Conservation (phyloP, 257 asterid species). For the Penstemon newberryi region DNA sequence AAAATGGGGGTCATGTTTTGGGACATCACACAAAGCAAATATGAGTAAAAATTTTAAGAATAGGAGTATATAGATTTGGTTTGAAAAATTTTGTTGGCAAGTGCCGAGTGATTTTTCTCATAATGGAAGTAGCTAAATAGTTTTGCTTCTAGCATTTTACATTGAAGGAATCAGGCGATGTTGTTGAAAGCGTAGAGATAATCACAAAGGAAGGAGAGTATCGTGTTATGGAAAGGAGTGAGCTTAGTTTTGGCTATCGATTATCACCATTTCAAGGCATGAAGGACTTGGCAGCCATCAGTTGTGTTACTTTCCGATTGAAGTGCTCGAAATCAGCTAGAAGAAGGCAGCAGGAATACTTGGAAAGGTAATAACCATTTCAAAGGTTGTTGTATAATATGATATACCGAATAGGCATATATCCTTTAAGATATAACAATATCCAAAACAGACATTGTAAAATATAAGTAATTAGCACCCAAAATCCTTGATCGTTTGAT, state of each 20-base stretch:
- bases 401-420: no score
- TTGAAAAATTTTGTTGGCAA: not conserved
- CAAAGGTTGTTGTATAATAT: not conserved
- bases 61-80: not conserved
- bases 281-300: constrained; percentile 45
- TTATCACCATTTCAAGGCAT: constrained; percentile 43
- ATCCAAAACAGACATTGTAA: no score
- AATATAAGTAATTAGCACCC: no score
- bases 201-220: constrained; percentile 35
- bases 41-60: not conserved
- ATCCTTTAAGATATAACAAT: no score
- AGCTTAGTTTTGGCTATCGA: constrained; percentile 39
- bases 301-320: constrained; percentile 41
- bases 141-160: constrained; percentile 1
- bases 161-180: constrained; percentile 42
- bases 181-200: constrained; percentile 42
- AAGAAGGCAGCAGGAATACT: constrained; percentile 37
- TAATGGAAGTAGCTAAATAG: not conserved
- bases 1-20: no score
- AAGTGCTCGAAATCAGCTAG: constrained; percentile 32
- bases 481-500: no score
- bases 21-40: no score
- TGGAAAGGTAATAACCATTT: constrained; percentile 35
- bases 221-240: constrained; percentile 23
- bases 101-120: not conserved